Evolutionary conservation across 495 filamentous ascomycete genomes (phyloP), one percentile per base, ranked within the genome.

Genomic region (Penicillium dipodomyicola): DNA sequence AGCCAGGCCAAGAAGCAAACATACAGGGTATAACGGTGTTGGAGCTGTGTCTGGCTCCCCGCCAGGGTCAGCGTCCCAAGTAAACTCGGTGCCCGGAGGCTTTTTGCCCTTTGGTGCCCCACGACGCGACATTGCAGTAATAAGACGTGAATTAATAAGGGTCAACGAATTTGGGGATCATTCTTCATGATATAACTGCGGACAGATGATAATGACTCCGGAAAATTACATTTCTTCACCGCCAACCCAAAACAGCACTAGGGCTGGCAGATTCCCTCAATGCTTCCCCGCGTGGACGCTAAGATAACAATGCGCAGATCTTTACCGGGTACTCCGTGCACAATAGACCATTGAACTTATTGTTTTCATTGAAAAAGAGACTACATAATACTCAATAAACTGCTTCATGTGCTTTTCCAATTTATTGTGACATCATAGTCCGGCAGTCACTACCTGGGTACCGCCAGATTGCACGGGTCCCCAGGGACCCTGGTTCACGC

Each of bases 401-500:
- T 33, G 17, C 3, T 19, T 48, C 17, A 17, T 20, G 3, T 19
- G 4, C 1, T 19, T 32, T 48, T 41, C 15, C 9, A 29, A 19
- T 25, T 41, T 8, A 29, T 41, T 35, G 19, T 23, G 17, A 54
- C n/a, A 41, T 76, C 57, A 80, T 39, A 73, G 39, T 4, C 69
- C 70, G 37, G 74, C 58, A 17, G 78, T 66, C 43, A 72, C 72
- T 6, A 81, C 62, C 29, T 72, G 66, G 5, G 64, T 61, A 20
- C 62, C 62, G 39, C 65, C 55, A 15, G 70, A 59, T 32, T 67
- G 67, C 0, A 59, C 65, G 11, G 75, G 72, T 3, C 78, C 77
- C 64, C 68, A 60, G 6, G 77, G 74, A 4, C 79, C 79, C 39
- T 79, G 71, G 20, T 67, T 71, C 35, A 79, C 72, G 14, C 78